A percentile compares a stretch with the other conserved stretches of the same genome.
Conservation (phyloP, 805 yeast species). For the Dipodascus geniculatus region DNA sequence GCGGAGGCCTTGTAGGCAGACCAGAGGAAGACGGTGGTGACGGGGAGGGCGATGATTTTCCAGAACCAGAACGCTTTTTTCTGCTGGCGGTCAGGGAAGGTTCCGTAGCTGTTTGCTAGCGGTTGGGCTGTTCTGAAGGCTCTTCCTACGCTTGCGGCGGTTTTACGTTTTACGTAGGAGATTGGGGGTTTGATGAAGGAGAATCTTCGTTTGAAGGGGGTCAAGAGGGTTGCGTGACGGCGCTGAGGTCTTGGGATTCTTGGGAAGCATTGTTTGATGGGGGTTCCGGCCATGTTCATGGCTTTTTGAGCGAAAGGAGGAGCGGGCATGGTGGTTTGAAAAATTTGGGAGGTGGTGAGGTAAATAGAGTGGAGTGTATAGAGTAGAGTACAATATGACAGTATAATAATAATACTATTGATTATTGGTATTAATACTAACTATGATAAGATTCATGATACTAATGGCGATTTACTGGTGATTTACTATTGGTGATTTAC, state of each 20-base stretch:
- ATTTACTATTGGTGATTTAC: too few species aligned
- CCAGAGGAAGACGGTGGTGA: constrained; percentile 15
- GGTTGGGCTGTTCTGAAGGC: constrained; percentile 4
- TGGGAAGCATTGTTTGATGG: constrained; percentile 14
- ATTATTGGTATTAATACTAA: too few species aligned
- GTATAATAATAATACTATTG: too few species aligned
- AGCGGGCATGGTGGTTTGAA: constrained; percentile 7
- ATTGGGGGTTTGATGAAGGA: constrained; percentile 2
- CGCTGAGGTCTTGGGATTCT: constrained; percentile 17
- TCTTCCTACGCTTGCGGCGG: constrained; percentile 2
- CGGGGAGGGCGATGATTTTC: constrained; percentile 19
- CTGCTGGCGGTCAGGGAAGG: neutral
- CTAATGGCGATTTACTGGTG: too few species aligned
- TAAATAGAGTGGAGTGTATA: neutral
- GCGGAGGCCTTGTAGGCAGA: constrained; percentile 11
- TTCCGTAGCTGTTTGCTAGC: neutral
- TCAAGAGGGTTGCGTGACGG: neutral
- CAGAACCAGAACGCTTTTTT: constrained; percentile 8
- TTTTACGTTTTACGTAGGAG: constrained; percentile 4
- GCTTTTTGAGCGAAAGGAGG: constrained; percentile 6
- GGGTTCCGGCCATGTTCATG: neutral
- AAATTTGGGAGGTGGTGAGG: neutral
- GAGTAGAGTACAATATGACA: too few species aligned
- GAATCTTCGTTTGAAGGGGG: constrained; percentile 15
- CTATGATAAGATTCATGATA: too few species aligned